phyloP scores from a whole-genome alignment of 2,329 filamentous ascomycete genomes.

The Fusarium sp. region DNA sequence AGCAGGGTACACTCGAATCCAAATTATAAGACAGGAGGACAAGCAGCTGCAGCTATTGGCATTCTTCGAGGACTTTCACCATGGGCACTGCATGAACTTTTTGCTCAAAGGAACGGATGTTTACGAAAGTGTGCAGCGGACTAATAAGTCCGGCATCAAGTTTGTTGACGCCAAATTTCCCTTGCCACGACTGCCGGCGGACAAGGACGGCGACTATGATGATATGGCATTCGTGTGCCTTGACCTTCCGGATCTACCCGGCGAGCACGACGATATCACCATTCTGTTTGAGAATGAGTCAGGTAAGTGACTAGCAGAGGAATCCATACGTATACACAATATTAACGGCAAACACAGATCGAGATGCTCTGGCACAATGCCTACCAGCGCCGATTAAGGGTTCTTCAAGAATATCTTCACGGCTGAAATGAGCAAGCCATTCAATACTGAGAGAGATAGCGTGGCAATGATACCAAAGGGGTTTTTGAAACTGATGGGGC shows the following conservation, averaged over 20 bases:
- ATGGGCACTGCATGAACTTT: conserved; percentile 91
- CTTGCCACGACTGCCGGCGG: conserved; percentile 71
- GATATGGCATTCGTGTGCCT: conserved; percentile 83
- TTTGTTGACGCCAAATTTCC: conserved; percentile 93
- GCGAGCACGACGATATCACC: conserved; percentile 91
- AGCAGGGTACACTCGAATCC: conserved; percentile 80
- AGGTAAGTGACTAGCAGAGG: conserved; percentile 64
- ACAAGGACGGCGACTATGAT: conserved; percentile 62
- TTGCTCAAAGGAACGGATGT: conserved; percentile 84
- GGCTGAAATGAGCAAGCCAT: conserved; percentile 44
- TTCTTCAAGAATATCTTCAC: conserved; percentile 49
- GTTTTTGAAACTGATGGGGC: conserved; percentile 7
- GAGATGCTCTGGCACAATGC: conserved; percentile 62
- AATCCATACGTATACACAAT: not conserved
- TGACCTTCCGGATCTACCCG: conserved; percentile 88
- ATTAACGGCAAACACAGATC: conserved; percentile 56
- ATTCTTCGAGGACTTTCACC: conserved; percentile 88
- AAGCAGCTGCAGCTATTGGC: conserved; percentile 79
- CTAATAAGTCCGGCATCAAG: conserved; percentile 76
- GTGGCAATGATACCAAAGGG: conserved; percentile 20
- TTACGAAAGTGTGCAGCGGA: conserved; percentile 75
- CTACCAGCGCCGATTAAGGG: conserved; percentile 69
- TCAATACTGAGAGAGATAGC: conserved; percentile 13
- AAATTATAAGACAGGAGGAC: conserved; percentile 78
- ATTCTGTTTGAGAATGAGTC: conserved; percentile 84